Evolutionary conservation across 2,329 filamentous ascomycete species (phyloP).

Genomic region (Xylariaceae sp.): DNA sequence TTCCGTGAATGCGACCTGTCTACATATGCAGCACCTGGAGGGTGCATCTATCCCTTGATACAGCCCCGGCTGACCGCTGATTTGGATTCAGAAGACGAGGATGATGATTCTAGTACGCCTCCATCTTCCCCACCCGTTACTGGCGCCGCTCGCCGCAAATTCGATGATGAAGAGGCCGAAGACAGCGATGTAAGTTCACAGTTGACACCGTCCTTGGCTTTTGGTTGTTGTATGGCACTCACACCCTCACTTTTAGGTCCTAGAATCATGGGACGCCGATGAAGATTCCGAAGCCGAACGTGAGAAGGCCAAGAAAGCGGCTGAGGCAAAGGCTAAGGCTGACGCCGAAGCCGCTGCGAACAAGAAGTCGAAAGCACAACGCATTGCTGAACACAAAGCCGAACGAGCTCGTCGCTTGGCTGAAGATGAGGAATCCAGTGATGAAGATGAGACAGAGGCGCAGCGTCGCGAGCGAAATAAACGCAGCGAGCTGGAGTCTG

Average conservation of each 20-base stretch:
- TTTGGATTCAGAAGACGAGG: constrained; percentile 40
- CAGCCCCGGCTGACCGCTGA: constrained; percentile 28
- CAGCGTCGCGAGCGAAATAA: constrained; percentile 74
- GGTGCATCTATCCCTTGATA: constrained; percentile 14
- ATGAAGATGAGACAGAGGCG: constrained; percentile 75
- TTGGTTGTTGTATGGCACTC: constrained; percentile 7
- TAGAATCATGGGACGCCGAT: constrained; percentile 95
- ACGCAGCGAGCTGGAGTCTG: constrained; percentile 81
- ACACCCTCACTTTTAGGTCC: constrained; percentile 59
- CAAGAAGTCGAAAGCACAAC: constrained; percentile 87
- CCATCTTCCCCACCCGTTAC: constrained; percentile 44
- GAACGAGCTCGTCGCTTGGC: constrained; percentile 56
- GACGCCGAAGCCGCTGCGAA: constrained; percentile 84
- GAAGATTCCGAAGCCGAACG: constrained; percentile 97
- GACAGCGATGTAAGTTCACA: constrained; percentile 68
- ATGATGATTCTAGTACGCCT: constrained; percentile 41
- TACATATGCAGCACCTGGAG: constrained; percentile 11
- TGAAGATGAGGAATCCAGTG: constrained; percentile 59
- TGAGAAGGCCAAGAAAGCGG: constrained; percentile 88
- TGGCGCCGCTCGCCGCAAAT: constrained; percentile 60
- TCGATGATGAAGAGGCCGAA: constrained; percentile 89
- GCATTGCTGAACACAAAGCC: constrained; percentile 78
- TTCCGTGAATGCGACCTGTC: constrained; percentile 17
- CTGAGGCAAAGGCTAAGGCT: constrained; percentile 84
- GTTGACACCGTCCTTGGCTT: constrained; percentile 7